These are phyloP conservation scores for Trichoderma sp. DNA, from an alignment of 2,329 filamentous ascomycete species.

Conservation along the genomic window DNA sequence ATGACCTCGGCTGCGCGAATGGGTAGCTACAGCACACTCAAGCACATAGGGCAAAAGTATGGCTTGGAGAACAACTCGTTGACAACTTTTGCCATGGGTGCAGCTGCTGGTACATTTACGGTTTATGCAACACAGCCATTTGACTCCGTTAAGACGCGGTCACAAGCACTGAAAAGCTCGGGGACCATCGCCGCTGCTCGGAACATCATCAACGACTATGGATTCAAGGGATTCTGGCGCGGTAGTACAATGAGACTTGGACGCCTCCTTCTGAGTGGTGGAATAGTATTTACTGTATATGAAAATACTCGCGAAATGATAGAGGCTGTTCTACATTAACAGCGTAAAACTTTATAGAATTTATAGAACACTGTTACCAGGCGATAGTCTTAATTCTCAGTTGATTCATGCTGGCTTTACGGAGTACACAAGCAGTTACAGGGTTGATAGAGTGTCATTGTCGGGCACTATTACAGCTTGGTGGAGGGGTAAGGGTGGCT, in stretches of 20 bases:
- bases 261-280: background rate
- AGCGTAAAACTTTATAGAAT: slow-evolving; percentile 38
- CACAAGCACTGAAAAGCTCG: background rate
- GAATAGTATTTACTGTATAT: background rate
- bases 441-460: too few species aligned
- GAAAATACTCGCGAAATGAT: background rate
- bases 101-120: background rate
- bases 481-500: too few species aligned
- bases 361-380: too few species aligned
- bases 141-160: background rate
- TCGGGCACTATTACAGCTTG: too few species aligned
- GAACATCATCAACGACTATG: background rate
- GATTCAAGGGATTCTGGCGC: background rate
- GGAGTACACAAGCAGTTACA: too few species aligned
- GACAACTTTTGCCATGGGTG: background rate
- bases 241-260: background rate
- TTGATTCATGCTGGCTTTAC: too few species aligned
- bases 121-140: background rate
- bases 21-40: background rate
- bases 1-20: background rate
- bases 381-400: too few species aligned
- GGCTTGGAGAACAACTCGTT: background rate
- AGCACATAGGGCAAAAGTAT: background rate
- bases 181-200: background rate
- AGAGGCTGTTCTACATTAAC: background rate